These are phyloP conservation scores for Lactarius indigo DNA, from an alignment of 768 basidiomycete species.

Conservation along the genomic window DNA sequence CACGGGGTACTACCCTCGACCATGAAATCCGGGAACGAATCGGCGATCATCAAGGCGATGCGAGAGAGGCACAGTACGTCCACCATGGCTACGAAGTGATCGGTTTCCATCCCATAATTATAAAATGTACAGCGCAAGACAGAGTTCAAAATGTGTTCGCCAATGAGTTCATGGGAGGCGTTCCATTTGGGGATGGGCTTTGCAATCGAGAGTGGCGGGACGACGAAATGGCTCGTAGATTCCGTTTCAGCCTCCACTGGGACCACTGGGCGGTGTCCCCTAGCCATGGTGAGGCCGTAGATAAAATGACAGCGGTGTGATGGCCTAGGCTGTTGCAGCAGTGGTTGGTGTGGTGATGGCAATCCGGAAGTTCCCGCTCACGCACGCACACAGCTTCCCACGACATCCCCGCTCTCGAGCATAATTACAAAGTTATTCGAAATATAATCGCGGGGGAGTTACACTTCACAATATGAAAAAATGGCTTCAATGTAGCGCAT, in stretches of 20 bases:
- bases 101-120: background rate
- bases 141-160: background rate
- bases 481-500: background rate
- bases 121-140: background rate
- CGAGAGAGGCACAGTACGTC: background rate
- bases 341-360: too few species aligned
- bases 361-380: background rate
- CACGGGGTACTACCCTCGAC: background rate
- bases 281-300: background rate
- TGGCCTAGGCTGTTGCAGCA: background rate
- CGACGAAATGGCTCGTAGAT: background rate
- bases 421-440: background rate
- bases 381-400: background rate
- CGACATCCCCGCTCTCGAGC: background rate
- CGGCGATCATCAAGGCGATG: background rate
- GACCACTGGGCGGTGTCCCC: background rate
- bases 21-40: background rate
- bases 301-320: background rate
- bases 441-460: background rate
- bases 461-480: background rate
- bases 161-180: background rate
- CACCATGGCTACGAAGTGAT: background rate
- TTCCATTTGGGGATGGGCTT: background rate
- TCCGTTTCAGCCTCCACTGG: background rate
- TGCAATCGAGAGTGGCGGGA: background rate